Conservation (phyloP, 164 flowering plant species). For the Umbilicus rupestris region DNA sequence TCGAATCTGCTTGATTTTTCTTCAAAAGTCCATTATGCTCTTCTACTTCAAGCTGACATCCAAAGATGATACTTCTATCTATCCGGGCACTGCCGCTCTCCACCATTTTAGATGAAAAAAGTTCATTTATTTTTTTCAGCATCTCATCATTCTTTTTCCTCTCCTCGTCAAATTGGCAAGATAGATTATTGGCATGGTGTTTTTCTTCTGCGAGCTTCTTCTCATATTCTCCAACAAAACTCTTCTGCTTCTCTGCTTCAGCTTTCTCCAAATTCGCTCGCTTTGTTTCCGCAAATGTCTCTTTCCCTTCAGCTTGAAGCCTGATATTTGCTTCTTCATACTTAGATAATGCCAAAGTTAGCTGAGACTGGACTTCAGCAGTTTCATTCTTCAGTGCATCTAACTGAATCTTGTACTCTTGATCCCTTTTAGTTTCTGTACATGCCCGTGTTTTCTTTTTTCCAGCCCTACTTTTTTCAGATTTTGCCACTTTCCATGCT, state of each 20-base stretch:
- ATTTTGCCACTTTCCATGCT: slow-evolving; percentile 27
- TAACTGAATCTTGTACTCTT: slow-evolving; percentile 33
- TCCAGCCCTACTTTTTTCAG: slow-evolving; percentile 38
- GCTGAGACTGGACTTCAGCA: slow-evolving; percentile 23
- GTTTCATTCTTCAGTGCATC: slow-evolving; percentile 29
- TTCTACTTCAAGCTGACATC: too few relatives aligned
- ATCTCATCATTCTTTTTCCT: slow-evolving; percentile 18
- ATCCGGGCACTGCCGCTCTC: too few relatives aligned
- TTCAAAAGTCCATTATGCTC: too few relatives aligned
- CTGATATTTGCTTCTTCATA: slow-evolving; percentile 27
- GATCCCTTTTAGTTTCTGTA: slow-evolving; percentile 33
- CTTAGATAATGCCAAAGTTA: slow-evolving; percentile 22
- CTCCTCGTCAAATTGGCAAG: slow-evolving; percentile 19
- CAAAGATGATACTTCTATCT: too few relatives aligned
- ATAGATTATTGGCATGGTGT: slow-evolving; percentile 23
- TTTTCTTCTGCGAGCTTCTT: slow-evolving; percentile 22
- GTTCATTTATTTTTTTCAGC: slow-evolving; percentile 17
- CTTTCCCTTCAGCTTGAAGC: slow-evolving; percentile 27
- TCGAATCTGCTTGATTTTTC: too few relatives aligned
- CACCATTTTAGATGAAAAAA: slow-evolving; percentile 18
- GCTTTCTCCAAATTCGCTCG: slow-evolving; percentile 18
- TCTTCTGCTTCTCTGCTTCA: background rate
- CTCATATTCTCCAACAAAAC: too few relatives aligned
- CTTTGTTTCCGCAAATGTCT: slow-evolving; percentile 19
- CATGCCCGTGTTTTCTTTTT: slow-evolving; percentile 33